Conservation (phyloP, 129 eudicot genomes). For the Scalesia atractyloides region DNA sequence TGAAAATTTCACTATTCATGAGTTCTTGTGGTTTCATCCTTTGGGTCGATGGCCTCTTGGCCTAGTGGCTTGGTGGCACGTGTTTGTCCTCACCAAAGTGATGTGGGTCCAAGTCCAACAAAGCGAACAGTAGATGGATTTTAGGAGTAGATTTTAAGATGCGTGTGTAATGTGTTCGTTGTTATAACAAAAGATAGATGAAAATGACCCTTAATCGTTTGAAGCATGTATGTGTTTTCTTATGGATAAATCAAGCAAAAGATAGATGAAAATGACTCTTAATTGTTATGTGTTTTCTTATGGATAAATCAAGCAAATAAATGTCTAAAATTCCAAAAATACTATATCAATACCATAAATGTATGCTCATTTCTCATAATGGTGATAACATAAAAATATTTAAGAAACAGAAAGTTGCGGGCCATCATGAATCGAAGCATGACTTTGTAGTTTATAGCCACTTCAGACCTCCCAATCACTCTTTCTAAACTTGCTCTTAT, state of each 20-base stretch:
- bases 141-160: too few species aligned
- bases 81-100: too few species aligned
- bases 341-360: neutral
- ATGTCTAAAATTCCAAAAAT: neutral
- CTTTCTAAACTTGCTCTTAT: constrained; percentile 17
- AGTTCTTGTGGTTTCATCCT: too few species aligned
- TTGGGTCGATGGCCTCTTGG: too few species aligned
- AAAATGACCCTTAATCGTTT: too few species aligned
- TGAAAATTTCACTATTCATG: too few species aligned
- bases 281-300: neutral
- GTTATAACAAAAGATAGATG: too few species aligned
- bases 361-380: neutral
- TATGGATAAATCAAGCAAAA: neutral
- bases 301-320: neutral
- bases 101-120: too few species aligned
- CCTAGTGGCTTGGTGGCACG: too few species aligned
- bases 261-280: too few species aligned
- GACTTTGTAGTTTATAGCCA: constrained; percentile 33
- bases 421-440: constrained; percentile 35
- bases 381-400: neutral
- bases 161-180: too few species aligned
- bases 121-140: too few species aligned
- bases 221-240: neutral
- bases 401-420: constrained; percentile 37
- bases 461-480: constrained; percentile 33